phyloP scores from a whole-genome alignment of 257 asterid species.

The Solanum sitiens region DNA sequence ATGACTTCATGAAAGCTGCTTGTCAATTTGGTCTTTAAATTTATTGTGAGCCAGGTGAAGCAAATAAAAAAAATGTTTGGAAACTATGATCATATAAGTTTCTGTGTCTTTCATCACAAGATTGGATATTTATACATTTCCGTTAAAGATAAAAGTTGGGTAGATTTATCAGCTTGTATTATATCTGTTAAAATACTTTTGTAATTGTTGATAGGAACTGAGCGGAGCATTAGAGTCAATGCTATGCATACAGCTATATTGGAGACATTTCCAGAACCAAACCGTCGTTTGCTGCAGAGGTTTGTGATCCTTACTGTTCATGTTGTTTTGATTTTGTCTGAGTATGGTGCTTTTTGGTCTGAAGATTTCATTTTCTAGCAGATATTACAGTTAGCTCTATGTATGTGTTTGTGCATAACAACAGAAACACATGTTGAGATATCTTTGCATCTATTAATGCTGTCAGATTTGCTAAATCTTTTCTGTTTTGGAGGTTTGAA shows the following conservation, averaged over 20 bases:
- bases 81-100: not conserved
- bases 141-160: not conserved
- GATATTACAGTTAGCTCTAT: not conserved
- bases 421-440: not conserved
- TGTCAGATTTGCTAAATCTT: not conserved
- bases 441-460: not conserved
- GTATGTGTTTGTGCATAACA: not conserved
- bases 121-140: not conserved
- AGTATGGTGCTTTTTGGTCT: not conserved
- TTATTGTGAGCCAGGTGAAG: not conserved
- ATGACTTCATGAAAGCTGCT: not conserved
- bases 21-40: not conserved
- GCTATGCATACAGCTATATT: constrained; percentile 93
- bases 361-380: not conserved
- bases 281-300: constrained; percentile 92
- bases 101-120: not conserved
- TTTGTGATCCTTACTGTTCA: constrained; percentile 8
- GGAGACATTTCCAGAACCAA: constrained; percentile 99
- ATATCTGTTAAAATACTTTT: not conserved
- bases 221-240: constrained; percentile 58
- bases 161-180: not conserved
- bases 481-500: not conserved
- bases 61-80: not conserved
- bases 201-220: constrained; percentile 54
- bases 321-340: not conserved